Conservation (phyloP, 2,329 filamentous ascomycete genomes). For the Fusarium scirpi region DNA sequence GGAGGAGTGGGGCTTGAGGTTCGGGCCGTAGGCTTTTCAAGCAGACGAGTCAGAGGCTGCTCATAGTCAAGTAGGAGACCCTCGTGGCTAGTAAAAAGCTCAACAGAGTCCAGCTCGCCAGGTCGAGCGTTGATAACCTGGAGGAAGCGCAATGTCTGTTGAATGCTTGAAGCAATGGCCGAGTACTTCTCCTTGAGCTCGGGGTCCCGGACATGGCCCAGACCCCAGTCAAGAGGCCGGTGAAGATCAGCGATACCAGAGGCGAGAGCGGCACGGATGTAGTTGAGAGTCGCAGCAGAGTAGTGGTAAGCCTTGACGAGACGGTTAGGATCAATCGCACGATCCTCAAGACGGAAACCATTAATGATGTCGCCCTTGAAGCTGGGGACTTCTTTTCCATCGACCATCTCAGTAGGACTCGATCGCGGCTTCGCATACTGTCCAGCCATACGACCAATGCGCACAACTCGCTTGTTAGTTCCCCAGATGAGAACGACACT, state of each 20-base stretch:
- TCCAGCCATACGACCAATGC: constrained; percentile 95
- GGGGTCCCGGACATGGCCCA: constrained; percentile 90
- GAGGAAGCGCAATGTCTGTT: constrained; percentile 94
- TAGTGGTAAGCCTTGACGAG: constrained; percentile 95
- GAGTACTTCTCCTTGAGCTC: constrained; percentile 88
- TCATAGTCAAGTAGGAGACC: constrained; percentile 95
- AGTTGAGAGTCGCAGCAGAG: constrained; percentile 94
- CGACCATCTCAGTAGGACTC: constrained; percentile 83
- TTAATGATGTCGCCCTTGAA: constrained; percentile 98
- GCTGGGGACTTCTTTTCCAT: constrained; percentile 85
- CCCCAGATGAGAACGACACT: constrained; percentile 95
- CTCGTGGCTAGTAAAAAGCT: constrained; percentile 96
- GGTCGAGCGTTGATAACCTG: constrained; percentile 89
- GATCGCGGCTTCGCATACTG: constrained; percentile 98
- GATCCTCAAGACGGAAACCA: constrained; percentile 80
- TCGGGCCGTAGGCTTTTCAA: constrained; percentile 70
- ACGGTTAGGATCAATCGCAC: constrained; percentile 83
- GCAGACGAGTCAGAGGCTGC: constrained; percentile 81
- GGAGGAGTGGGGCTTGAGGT: constrained; percentile 58
- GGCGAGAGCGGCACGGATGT: constrained; percentile 83
- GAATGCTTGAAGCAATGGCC: constrained; percentile 85
- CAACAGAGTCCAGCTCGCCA: constrained; percentile 87
- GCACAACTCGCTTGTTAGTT: constrained; percentile 81
- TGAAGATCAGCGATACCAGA: constrained; percentile 95
- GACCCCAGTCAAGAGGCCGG: constrained; percentile 91